Conservation (phyloP, 805 yeast species). For the Spathaspora sp. region DNA sequence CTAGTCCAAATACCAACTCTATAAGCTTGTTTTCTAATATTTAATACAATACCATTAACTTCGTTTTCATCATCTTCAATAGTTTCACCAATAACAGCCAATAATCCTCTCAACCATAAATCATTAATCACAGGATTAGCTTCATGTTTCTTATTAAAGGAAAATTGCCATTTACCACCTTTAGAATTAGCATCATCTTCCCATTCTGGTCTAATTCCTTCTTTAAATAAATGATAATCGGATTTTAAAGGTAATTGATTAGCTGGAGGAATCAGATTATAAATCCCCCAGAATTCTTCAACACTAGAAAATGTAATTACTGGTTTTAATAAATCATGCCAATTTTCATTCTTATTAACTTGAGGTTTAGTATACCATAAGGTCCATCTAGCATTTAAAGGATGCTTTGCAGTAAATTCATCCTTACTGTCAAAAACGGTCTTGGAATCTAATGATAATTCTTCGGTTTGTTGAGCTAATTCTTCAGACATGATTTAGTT, state of each 20-base stretch:
- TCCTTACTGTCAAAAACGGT: constrained; percentile 59
- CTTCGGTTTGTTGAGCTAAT: constrained; percentile 42
- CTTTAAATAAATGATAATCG: constrained; percentile 92
- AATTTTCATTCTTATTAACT: constrained; percentile 70
- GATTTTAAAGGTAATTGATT: constrained; percentile 86
- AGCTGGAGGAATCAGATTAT: constrained; percentile 89
- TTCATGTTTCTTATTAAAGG: constrained; percentile 67
- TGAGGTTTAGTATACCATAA: constrained; percentile 97
- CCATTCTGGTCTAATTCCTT: constrained; percentile 97
- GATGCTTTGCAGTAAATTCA: constrained; percentile 78
- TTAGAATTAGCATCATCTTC: constrained; percentile 82
- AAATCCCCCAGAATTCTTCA: constrained; percentile 98
- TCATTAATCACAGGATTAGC: constrained; percentile 68
- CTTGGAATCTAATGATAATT: constrained; percentile 31
- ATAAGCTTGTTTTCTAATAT: constrained; percentile 76
- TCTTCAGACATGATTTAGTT: constrained; percentile 45
- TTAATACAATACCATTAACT: constrained; percentile 91
- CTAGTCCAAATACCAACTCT: constrained; percentile 94
- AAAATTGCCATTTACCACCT: constrained; percentile 88
- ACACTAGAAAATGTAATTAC: constrained; percentile 91
- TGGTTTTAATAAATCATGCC: constrained; percentile 91
- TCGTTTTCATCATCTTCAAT: constrained; percentile 79
- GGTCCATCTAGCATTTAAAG: constrained; percentile 88
- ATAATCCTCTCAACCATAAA: constrained; percentile 84
- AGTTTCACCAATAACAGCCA: constrained; percentile 93